Conservation (phyloP, 345 rosid species). For the Aquilaria malaccensis region DNA sequence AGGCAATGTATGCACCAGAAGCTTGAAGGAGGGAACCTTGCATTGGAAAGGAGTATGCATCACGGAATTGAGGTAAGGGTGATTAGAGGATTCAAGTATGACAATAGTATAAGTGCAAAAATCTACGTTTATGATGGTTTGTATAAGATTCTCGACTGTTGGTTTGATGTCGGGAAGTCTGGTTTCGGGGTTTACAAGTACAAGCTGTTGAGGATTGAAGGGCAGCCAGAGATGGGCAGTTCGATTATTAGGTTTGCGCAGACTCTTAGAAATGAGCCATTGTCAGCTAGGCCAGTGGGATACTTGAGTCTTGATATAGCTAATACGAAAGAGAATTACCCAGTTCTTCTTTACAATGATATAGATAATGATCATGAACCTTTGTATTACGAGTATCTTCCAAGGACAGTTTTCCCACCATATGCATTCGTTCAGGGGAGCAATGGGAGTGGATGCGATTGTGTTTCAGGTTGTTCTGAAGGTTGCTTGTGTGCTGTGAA, state of each 20-base stretch:
- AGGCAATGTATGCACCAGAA: slow-evolving; percentile 67
- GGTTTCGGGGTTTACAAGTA: slow-evolving; percentile 88
- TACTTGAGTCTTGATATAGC: slow-evolving; percentile 79
- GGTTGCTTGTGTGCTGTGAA: slow-evolving; percentile 65
- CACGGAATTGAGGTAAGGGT: slow-evolving; percentile 82
- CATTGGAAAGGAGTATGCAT: slow-evolving; percentile 74
- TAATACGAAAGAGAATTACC: slow-evolving; percentile 46
- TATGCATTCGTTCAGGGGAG: slow-evolving; percentile 25
- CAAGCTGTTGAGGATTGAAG: slow-evolving; percentile 62
- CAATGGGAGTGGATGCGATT: slow-evolving; percentile 59
- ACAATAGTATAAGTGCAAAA: slow-evolving; percentile 37
- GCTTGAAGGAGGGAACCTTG: slow-evolving; percentile 88
- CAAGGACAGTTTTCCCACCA: slow-evolving; percentile 55
- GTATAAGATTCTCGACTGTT: slow-evolving; percentile 70
- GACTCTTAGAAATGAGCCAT: slow-evolving; percentile 46
- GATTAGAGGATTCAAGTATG: slow-evolving; percentile 65
- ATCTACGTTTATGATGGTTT: slow-evolving; percentile 87
- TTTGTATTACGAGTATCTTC: slow-evolving; percentile 71
- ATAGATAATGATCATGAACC: slow-evolving; percentile 74
- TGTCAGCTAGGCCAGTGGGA: slow-evolving; percentile 59
- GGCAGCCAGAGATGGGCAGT: slow-evolving; percentile 86
- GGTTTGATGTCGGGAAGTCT: slow-evolving; percentile 90
- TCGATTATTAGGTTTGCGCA: slow-evolving; percentile 53
- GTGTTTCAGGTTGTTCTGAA: slow-evolving; percentile 52
- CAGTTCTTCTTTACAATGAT: slow-evolving; percentile 69